A percentile compares a stretch with the other conserved stretches of the same genome.
Evolutionary conservation across 345 rosid species (phyloP).

Genomic region (Clarkia xantiana): DNA sequence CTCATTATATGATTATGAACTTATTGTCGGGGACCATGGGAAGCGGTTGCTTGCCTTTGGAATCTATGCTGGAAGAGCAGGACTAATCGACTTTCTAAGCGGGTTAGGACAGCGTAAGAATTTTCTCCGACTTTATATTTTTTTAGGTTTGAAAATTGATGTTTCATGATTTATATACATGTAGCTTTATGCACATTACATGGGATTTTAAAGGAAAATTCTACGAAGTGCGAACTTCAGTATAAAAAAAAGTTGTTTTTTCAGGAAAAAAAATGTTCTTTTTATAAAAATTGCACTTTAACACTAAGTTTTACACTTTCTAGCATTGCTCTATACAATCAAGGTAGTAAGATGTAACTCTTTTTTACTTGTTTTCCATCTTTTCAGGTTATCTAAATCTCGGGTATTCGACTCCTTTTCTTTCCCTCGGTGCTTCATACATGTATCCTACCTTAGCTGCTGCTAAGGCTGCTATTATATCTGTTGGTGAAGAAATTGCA

Average conservation of each 20-base stretch:
- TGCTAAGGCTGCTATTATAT: constrained; percentile 71
- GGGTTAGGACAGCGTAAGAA: constrained; percentile 72
- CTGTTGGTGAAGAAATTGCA: constrained; percentile 78
- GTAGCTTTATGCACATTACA: no score
- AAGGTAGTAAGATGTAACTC: not conserved
- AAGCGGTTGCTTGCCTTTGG: constrained; percentile 74
- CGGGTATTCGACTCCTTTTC: constrained; percentile 75
- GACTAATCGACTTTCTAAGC: constrained; percentile 60
- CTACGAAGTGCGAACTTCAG: no score
- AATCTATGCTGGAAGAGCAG: constrained; percentile 88
- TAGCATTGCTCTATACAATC: no score
- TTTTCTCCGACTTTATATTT: not conserved
- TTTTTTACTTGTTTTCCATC: not conserved
- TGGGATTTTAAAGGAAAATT: no score
- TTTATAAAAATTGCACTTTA: no score
- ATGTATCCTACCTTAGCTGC: constrained; percentile 80
- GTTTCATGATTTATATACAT: not conserved
- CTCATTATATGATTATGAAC: constrained; percentile 78
- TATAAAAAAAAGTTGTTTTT: no score
- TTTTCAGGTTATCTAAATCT: constrained; percentile 61
- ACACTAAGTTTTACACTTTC: no score
- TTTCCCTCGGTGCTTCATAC: constrained; percentile 62
- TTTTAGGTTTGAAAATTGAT: not conserved
- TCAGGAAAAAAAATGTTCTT: no score
- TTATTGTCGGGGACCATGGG: constrained; percentile 60